Evolutionary conservation across 805 yeast genomes (phyloP).

Genomic region (Teunomyces cretensis): DNA sequence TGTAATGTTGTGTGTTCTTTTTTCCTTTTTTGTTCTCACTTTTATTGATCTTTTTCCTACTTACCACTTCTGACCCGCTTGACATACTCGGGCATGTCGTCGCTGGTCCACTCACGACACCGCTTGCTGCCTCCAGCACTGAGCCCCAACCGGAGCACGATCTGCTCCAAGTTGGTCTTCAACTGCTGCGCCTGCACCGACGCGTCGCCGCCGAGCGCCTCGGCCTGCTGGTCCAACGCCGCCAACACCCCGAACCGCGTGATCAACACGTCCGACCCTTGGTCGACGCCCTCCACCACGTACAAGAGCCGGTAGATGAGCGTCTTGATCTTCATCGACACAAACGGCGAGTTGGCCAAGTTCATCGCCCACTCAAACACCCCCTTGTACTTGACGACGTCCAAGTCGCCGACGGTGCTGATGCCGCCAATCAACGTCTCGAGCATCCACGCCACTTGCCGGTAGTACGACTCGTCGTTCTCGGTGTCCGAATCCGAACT

Average conservation of each 20-base stretch:
- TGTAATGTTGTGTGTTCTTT: no score
- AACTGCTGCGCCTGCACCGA: slow-evolving; percentile 24
- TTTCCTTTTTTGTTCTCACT: no score
- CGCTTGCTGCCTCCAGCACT: slow-evolving; percentile 50
- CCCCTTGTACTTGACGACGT: slow-evolving; percentile 50
- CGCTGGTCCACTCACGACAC: slow-evolving; percentile 58
- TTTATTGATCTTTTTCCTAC: not conserved
- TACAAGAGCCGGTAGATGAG: slow-evolving; percentile 44
- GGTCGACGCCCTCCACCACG: slow-evolving; percentile 50
- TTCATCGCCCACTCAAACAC: slow-evolving; percentile 69
- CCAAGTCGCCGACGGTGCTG: slow-evolving; percentile 49
- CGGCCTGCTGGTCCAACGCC: slow-evolving; percentile 17
- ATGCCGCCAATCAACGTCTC: slow-evolving; percentile 48
- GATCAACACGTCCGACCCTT: slow-evolving; percentile 57
- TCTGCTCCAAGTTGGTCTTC: slow-evolving; percentile 44
- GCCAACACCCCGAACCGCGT: slow-evolving; percentile 52
- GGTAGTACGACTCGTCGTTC: slow-evolving; percentile 51
- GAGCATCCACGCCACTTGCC: slow-evolving; percentile 68
- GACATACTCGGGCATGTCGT: slow-evolving; percentile 44
- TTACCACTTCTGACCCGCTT: slow-evolving; percentile 38
- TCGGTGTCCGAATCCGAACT: slow-evolving; percentile 26
- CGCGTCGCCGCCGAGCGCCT: slow-evolving; percentile 4
- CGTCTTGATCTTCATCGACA: slow-evolving; percentile 37
- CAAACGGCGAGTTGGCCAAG: slow-evolving; percentile 51
- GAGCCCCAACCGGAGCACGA: slow-evolving; percentile 45